Evolutionary conservation across 1,284 basidiomycete genomes (phyloP).

Genomic region (Heterobasidion occidentale): DNA sequence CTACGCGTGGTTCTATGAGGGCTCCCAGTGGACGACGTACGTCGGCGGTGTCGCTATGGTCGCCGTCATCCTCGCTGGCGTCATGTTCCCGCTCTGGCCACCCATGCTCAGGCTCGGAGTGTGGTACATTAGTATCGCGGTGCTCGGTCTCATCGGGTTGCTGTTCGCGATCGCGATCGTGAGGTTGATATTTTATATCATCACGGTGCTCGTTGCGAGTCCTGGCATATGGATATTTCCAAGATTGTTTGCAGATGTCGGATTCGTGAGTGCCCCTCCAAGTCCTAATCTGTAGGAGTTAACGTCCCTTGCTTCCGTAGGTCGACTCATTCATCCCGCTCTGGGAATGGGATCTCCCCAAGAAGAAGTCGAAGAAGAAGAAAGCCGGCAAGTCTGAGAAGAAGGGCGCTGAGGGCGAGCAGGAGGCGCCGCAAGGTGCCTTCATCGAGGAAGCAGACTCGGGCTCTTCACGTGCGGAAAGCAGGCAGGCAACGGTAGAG

Average conservation of each 20-base stretch:
- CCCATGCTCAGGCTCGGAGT: conserved; percentile 90
- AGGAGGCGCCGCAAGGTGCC: conserved; percentile 20
- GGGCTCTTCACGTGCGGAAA: conserved; percentile 45
- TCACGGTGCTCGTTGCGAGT: conserved; percentile 80
- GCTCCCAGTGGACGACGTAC: conserved; percentile 89
- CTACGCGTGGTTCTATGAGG: conserved; percentile 97
- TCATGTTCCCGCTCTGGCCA: conserved; percentile 99
- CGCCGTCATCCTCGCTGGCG: conserved; percentile 87
- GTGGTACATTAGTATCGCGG: conserved; percentile 89
- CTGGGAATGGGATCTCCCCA: conserved; percentile 97
- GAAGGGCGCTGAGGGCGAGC: conserved; percentile 9
- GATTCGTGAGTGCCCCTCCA: conserved; percentile 70
- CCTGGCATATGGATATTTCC: conserved; percentile 99
- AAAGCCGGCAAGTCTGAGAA: conserved; percentile 29
- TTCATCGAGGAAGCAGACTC: conserved; percentile 53
- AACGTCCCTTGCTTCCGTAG: conserved; percentile 31
- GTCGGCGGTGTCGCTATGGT: conserved; percentile 93
- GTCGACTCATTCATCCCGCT: conserved; percentile 96
- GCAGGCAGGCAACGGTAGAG: conserved; percentile 41
- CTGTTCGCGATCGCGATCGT: conserved; percentile 93
- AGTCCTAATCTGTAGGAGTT: background rate
- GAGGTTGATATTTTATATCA: conserved; percentile 89
- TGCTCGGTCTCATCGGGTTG: conserved; percentile 83
- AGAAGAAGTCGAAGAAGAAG: conserved; percentile 79
- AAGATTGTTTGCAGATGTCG: conserved; percentile 96